Evolutionary conservation across 2,329 filamentous ascomycete genomes (phyloP), one percentile per base, ranked within the genome.

Genomic region (Fusarium burgessii): DNA sequence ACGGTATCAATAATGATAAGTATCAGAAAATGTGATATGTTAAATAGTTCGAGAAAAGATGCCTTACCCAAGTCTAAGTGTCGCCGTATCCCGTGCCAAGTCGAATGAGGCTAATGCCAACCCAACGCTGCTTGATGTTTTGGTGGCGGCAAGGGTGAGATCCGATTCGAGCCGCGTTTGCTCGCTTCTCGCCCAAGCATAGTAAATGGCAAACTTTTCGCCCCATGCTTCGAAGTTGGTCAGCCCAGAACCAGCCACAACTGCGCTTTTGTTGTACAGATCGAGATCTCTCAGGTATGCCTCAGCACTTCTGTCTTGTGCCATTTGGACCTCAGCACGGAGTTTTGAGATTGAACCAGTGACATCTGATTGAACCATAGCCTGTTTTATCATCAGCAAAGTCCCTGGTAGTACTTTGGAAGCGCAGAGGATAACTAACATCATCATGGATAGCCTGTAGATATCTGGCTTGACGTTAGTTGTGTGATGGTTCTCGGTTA

Each of bases 401-500:
- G 3, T 29, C 23, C 5, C 13, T 33, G 7, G 10, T 17, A 32
- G 3, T 2, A 6, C 1, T n/a, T 1, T 18, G 17, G 5, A 45
- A 13, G 5, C 9, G 3, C 3, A 13, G 10, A 15, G 11, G 23
- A 0, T 29, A 9, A 15, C 27, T 9, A 5, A 49, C 47, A 50
- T 50, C 47, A 6, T 50, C 47, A 8, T 50, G 32, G 2, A 50
- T 6, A 50, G 20, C 2, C 14, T 36, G 32, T 6, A 50, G 17
- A 6, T 50, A 50, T 9, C 47, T 36, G 17, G 11, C 3, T 14
- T 7, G 0, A 11, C 2, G 6, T 50, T 6, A 50, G 12, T 1
- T 25, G 12, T 6, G 35, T 11, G 15, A 25, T 5, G 0, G 4
- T 3, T 5, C 32, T 7, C 15, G 1, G 0, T n/a, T 7, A 7